Evolutionary conservation across 2,329 filamentous ascomycete genomes (phyloP), one percentile per base, ranked within the genome.

Genomic region (Paraphaeosphaeria sporulosa): DNA sequence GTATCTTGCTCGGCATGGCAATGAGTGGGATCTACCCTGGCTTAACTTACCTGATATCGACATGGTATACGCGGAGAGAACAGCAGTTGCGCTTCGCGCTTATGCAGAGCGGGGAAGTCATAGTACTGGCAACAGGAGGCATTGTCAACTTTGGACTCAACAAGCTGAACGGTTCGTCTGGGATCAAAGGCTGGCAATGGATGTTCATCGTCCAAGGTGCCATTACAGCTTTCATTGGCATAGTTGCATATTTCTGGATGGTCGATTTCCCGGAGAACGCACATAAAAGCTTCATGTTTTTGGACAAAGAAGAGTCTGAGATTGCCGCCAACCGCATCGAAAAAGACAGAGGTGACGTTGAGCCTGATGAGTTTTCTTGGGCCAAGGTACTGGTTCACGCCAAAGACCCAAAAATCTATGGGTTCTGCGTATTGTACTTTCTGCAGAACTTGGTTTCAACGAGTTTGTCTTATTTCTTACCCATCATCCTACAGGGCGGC

Each of bases 91-190:
- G 88, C 25, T 90, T 89, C 66, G 88, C 87, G 0, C 86, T 87
- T 59, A 78, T 90, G 66, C 87, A 90, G 72, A 85, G 82, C 44
- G 87, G 87, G 1, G 85, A 91, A 70, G 87, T 91, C 25, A 82
- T 86, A 17, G 82, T 90, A 3, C 80, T 92, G 1, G 88, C 88
- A 0, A 90, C 88, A 0, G 88, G 88, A 4, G 82, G 84, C 52
- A 87, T 90, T 61, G 84, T 90, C 67, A 91, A 91, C 71, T 91
- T 84, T 68, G 89, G 85, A 0, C 80, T 92, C n/a, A 90, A 90
- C 60, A 81, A 86, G 51, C 78, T 90, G 2, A 75, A 89, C 64
- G 87, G 87, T 1, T 79, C 74, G 10, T 80, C 78, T 1, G 85
- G 84, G 5, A 69, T 90, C 25, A 82, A 83, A 10, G 87, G 88